These are phyloP conservation scores for Podaxis rugospora DNA, from an alignment of 768 basidiomycete genomes.

Conservation along the genomic window DNA sequence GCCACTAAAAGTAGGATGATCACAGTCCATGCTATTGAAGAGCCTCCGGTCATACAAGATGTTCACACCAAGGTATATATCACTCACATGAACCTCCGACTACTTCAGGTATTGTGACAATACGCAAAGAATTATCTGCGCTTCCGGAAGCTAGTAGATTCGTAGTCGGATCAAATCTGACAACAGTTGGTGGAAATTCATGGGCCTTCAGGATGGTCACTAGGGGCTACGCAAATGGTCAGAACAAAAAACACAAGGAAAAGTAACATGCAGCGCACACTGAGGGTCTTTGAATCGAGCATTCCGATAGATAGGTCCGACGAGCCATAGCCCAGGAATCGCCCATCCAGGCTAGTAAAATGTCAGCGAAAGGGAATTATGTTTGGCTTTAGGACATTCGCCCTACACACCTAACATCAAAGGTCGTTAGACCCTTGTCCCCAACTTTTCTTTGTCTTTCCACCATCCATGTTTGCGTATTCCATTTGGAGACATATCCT, in stretches of 20 bases:
- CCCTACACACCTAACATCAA: slow-evolving; percentile 73
- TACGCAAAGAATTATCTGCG: slow-evolving; percentile 82
- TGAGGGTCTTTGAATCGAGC: slow-evolving; percentile 72
- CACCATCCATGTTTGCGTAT: slow-evolving; percentile 62
- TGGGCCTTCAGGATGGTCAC: slow-evolving; percentile 89
- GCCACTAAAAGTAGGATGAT: slow-evolving; percentile 37
- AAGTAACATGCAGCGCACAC: slow-evolving; percentile 42
- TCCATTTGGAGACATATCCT: slow-evolving; percentile 72
- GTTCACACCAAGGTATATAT: neutral
- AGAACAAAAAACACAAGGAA: neutral
- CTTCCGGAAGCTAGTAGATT: slow-evolving; percentile 85
- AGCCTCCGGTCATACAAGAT: slow-evolving; percentile 9
- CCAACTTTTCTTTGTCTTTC: slow-evolving; percentile 68
- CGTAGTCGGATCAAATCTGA: slow-evolving; percentile 83
- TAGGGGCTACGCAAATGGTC: slow-evolving; percentile 56
- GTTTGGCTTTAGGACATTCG: neutral
- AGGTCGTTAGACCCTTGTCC: slow-evolving; percentile 78
- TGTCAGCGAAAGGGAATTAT: slow-evolving; percentile 1
- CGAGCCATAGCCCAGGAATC: slow-evolving; percentile 77
- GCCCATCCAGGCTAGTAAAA: slow-evolving; percentile 66
- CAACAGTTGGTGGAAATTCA: slow-evolving; percentile 87
- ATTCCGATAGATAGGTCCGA: slow-evolving; percentile 85
- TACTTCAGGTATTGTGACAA: slow-evolving; percentile 42
- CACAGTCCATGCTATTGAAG: slow-evolving; percentile 31
- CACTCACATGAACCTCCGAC: slow-evolving; percentile 51